Base-by-base conservation (phyloP, 2,329 filamentous ascomycete species). In the Sclerotinia glacialis region DNA sequence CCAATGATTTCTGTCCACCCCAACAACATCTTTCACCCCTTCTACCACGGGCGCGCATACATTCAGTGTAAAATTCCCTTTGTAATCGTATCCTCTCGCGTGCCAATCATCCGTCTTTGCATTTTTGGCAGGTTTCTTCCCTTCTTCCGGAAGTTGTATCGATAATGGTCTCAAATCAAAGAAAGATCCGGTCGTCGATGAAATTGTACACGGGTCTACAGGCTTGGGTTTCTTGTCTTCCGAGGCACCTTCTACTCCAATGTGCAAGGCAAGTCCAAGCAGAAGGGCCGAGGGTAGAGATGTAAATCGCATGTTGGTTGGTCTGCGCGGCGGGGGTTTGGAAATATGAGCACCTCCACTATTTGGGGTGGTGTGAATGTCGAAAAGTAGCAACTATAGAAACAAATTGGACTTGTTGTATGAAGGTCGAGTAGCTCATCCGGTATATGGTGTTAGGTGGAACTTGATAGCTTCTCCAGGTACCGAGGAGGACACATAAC, bases 61-160 rank as follows among this genome's bases (percentile, higher is more conserved):
- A 78, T 95, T 95, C 73, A 94, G 76, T 2, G 91, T 94, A 74
- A 95, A 95, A 79, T 94, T 94, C 70, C 86, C 86, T 69, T 85
- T 86, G 50, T 93, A 91, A 78, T 94, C 91, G 76, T 87, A 90
- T 44, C 91, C 91, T 67, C 84, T 85, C 9, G 89, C 86, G 70
- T 86, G 83, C 80, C 84, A 85, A 74, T 82, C 88, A 68, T 85
- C 81, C 65, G 82, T 82, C 50, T 87, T 85, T 16, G 80, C 82
- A 28, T 84, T 82, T 72, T 88, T 82, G 55, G 76, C 75, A 50
- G 78, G 74, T 68, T 79, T 80, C 67, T 78, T 78, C 12, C 72
- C 70, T 21, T 73, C 72, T 55, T 71, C 66, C 3, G 69, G 67
- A 14, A 70, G 70, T 42, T 69, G 21, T 53, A 76, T 71, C n/a